These are phyloP conservation scores for Zygosaccharomyces pseudorouxii DNA, from an alignment of 805 yeast species.

Conservation along the genomic window DNA sequence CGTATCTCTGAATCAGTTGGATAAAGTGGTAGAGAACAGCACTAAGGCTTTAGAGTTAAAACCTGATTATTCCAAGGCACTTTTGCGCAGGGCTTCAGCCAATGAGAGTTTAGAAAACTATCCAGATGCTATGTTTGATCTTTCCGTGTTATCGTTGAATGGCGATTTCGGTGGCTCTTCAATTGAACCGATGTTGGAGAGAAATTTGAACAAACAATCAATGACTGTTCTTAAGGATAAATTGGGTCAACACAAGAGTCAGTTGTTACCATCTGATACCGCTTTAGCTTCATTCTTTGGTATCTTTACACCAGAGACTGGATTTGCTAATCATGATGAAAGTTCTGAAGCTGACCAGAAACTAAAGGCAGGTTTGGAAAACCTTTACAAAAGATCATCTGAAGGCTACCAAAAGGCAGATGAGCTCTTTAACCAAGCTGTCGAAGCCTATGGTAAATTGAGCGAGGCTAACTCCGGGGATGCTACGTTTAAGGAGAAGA, in stretches of 20 bases:
- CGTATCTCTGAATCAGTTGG: conserved; percentile 72
- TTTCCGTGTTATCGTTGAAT: conserved; percentile 80
- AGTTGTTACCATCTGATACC: conserved; percentile 72
- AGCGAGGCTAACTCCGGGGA: conserved; percentile 27
- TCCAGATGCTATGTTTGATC: conserved; percentile 84
- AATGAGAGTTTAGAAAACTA: conserved; percentile 75
- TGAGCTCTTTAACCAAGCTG: conserved; percentile 50
- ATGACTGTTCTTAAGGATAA: conserved; percentile 61
- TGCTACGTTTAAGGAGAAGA: conserved; percentile 33
- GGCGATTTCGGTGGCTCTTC: conserved; percentile 79
- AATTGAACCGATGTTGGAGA: conserved; percentile 76
- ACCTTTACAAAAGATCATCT: conserved; percentile 43
- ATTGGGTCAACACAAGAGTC: conserved; percentile 36
- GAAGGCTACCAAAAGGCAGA: conserved; percentile 40
- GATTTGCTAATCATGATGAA: conserved; percentile 47
- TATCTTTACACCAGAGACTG: conserved; percentile 61
- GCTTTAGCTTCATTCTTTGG: conserved; percentile 82
- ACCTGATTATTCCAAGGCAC: conserved; percentile 88
- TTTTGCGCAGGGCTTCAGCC: conserved; percentile 89
- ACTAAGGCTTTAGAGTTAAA: conserved; percentile 78
- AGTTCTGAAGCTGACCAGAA: conserved; percentile 58
- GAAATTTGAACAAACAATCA: conserved; percentile 80
- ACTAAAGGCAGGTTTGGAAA: conserved; percentile 60
- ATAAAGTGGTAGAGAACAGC: conserved; percentile 83
- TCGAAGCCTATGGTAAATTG: conserved; percentile 39